Percentiles rank a stretch among this genome's conserved stretches.
These are phyloP conservation scores for Wickerhamiella azyma DNA, from an alignment of 805 yeast species.

Conservation along the genomic window DNA sequence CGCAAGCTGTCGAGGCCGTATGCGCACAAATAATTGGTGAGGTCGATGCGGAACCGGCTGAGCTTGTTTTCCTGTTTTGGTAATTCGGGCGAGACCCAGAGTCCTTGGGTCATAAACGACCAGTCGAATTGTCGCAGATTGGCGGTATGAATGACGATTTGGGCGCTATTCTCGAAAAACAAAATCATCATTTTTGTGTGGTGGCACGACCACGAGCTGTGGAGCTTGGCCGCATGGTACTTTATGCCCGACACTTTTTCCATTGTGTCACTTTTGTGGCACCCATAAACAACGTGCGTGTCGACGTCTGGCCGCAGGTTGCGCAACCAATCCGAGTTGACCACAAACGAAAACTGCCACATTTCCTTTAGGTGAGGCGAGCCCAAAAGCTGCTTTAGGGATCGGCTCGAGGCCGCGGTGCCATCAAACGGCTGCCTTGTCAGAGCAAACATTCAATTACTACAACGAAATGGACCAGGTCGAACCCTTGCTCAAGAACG, in stretches of 20 bases:
- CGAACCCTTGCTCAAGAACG: background rate
- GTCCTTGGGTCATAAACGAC: conserved; percentile 24
- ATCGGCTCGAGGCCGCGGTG: background rate
- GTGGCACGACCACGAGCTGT: conserved; percentile 17
- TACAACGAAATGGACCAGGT: background rate
- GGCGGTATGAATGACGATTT: conserved; percentile 25
- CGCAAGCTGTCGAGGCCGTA: conserved; percentile 14
- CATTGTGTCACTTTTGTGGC: conserved; percentile 3
- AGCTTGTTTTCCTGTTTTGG: conserved; percentile 10
- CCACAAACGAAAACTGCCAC: conserved; percentile 26
- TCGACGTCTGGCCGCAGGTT: conserved; percentile 12
- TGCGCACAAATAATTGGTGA: conserved; percentile 18
- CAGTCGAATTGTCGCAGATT: conserved; percentile 24
- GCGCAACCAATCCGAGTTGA: conserved; percentile 19
- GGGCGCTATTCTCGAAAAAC: conserved; percentile 12
- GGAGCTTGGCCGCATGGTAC: conserved; percentile 10
- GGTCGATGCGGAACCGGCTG: conserved; percentile 16
- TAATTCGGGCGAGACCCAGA: conserved; percentile 22
- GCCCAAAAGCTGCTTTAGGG: background rate
- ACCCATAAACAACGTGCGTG: conserved; percentile 19
- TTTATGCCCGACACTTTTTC: background rate
- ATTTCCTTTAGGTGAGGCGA: conserved; percentile 13
- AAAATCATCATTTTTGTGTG: conserved; percentile 26
- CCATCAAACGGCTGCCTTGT: background rate
- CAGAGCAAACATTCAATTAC: background rate